phyloP scores from a whole-genome alignment of 2,329 filamentous ascomycete genomes.

The Pseudogymnoascus sp. region DNA sequence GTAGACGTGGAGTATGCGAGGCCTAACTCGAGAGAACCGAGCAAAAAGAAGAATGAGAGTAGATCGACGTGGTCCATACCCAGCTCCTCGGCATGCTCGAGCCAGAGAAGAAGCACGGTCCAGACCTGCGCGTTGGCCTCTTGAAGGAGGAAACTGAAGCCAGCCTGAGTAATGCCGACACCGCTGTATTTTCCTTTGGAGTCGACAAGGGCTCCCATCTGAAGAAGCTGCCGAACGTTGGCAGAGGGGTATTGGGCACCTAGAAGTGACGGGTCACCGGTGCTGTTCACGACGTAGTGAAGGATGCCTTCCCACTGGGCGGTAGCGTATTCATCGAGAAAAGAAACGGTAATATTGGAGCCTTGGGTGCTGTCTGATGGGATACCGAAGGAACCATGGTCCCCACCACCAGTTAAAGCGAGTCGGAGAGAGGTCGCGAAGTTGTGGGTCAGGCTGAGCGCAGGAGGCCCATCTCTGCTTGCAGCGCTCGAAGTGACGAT shows the following conservation, averaged over 20 bases:
- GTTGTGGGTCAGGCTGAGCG: slow-evolving; percentile 69
- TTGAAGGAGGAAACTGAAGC: slow-evolving; percentile 90
- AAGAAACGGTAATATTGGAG: slow-evolving; percentile 56
- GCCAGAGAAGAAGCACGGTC: slow-evolving; percentile 87
- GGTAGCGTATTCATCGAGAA: slow-evolving; percentile 77
- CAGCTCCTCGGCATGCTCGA: slow-evolving; percentile 65
- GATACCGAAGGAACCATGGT: slow-evolving; percentile 84
- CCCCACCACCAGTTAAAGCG: slow-evolving; percentile 78
- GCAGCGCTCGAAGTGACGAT: slow-evolving; percentile 62
- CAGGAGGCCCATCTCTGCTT: slow-evolving; percentile 54
- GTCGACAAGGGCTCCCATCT: slow-evolving; percentile 74
- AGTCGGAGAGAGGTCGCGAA: slow-evolving; percentile 78
- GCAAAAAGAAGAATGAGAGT: slow-evolving; percentile 89
- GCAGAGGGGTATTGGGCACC: slow-evolving; percentile 51
- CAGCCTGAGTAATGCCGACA: slow-evolving; percentile 78
- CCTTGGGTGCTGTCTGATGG: slow-evolving; percentile 59
- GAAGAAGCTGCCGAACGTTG: slow-evolving; percentile 76
- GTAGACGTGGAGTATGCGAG: slow-evolving; percentile 82
- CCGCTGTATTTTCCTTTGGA: slow-evolving; percentile 33
- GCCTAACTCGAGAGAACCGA: slow-evolving; percentile 86
- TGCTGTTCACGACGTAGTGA: slow-evolving; percentile 84
- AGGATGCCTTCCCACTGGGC: slow-evolving; percentile 93
- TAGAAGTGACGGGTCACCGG: slow-evolving; percentile 44
- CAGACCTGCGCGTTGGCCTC: slow-evolving; percentile 96
- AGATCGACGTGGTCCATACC: slow-evolving; percentile 87